Evolutionary conservation across 306 rosid species (phyloP).

Genomic region (Vachellia collinsii): DNA sequence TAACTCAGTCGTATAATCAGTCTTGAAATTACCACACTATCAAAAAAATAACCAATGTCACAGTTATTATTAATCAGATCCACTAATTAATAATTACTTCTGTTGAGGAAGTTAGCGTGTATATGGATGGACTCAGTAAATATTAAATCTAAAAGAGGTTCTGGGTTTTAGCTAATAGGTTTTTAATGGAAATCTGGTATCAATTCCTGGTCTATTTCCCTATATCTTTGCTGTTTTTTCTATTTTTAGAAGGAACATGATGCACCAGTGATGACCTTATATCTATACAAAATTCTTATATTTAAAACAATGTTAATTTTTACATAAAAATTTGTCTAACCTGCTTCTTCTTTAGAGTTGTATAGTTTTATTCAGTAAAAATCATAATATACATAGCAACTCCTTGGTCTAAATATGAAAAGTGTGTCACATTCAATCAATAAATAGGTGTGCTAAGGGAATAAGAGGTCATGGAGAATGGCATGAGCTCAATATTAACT

Average conservation of each 20-base stretch:
- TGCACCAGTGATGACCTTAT: background rate
- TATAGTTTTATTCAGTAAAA: background rate
- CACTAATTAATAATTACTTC: background rate
- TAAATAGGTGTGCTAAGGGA: background rate
- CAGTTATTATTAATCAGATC: constrained; percentile 3
- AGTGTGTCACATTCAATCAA: constrained; percentile 5
- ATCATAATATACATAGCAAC: background rate
- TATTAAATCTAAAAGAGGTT: constrained; percentile 8
- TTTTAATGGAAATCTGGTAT: background rate
- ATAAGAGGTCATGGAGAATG: background rate
- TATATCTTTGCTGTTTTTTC: background rate
- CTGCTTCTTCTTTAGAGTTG: background rate
- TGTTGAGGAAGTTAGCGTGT: background rate
- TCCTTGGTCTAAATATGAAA: background rate
- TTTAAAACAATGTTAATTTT: background rate
- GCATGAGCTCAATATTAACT: background rate
- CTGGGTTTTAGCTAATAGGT: constrained; percentile 6
- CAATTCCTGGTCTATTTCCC: background rate
- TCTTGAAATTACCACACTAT: background rate
- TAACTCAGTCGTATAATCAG: background rate
- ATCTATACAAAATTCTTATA: background rate
- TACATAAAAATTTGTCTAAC: background rate
- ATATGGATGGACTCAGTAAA: background rate
- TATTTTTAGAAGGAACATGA: background rate
- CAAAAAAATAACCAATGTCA: background rate